Base-by-base conservation (phyloP, 208 protist genomes). In the Leishmania tropica region DNA sequence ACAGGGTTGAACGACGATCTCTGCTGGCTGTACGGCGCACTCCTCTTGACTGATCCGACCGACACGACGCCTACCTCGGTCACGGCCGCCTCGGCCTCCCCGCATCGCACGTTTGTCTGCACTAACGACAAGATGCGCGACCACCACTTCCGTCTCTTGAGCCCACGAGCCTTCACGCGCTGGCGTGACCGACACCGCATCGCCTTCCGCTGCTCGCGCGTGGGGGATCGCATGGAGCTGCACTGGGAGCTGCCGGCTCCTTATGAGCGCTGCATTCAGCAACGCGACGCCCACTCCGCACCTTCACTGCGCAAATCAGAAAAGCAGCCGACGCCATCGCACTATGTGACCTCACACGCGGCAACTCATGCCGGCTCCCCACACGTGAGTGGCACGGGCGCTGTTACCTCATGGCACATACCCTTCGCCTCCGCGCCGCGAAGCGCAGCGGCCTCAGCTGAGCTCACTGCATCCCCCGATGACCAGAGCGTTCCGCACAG, bases 101-200 rank as follows among this genome's bases (percentile, higher is more conserved):
- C 72, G n/a, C 79, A 80, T 42, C 81, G 85, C 31, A 86, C 89
- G n/a, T 86, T 87, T 77, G 85, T 97, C 8, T 73, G 94, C 35
- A 95, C 92, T 31, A 97, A 97, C 81, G 94, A 97, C 78, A 85
- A 87, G 74, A 95, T 97, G 91, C 92, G 92, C 21, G 94, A 97
- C 75, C 94, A 97, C 78, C 91, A 95, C 83, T 97, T 97, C 72
- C 72, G 84, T 64, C 65, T 97, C 45, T 84, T 97, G 58, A 95
- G 90, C 74, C 91, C 85, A 13, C 88, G 89, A 19, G 87, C 78
- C 78, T 96, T 97, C 75, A 76, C 87, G 74, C 94, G 94, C 31
- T 97, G 94, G 92, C 89, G 92, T 3, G 84, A 92, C 54, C 89
- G 88, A 37, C 91, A 96, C 78, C 89, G 84, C 31, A 92, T 97